Percentiles rank a stretch among this genome's conserved stretches.
Evolutionary conservation across 2,329 filamentous ascomycete species (phyloP).

Genomic region (Ceratocystis papillata): DNA sequence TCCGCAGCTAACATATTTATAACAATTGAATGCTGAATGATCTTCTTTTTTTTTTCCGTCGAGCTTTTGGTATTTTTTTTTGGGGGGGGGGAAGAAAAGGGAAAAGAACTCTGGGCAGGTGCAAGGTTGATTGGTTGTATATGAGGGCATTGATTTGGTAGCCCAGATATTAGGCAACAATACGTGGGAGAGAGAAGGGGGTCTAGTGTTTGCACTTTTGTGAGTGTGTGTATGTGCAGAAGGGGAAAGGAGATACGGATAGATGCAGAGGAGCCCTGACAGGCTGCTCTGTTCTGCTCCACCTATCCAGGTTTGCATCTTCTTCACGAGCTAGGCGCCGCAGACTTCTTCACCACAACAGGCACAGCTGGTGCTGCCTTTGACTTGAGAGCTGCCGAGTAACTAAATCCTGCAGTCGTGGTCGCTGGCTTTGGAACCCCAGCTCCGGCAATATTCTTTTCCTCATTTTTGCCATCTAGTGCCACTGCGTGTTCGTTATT

Average conservation of each 20-base stretch:
- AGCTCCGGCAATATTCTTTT: neutral
- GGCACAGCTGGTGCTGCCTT: slow-evolving; percentile 16
- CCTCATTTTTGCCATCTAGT: neutral
- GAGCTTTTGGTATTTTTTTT: neutral
- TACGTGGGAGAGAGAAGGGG: neutral
- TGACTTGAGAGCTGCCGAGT: slow-evolving; percentile 23
- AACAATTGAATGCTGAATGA: slow-evolving; percentile 11
- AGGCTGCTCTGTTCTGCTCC: neutral
- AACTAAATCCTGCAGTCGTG: slow-evolving; percentile 19
- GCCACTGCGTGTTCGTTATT: neutral
- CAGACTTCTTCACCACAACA: slow-evolving; percentile 1
- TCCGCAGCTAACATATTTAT: neutral
- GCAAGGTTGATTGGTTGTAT: too few relatives aligned
- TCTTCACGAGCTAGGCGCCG: neutral
- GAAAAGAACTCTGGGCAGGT: too few relatives aligned
- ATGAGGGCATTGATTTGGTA: too few relatives aligned
- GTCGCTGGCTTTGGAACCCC: slow-evolving; percentile 1
- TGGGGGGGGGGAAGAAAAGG: neutral
- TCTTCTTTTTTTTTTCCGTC: slow-evolving; percentile 13
- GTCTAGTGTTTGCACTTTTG: neutral
- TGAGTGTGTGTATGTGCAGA: too few relatives aligned
- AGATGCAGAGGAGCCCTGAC: neutral
- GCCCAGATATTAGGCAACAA: neutral
- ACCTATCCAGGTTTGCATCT: neutral
- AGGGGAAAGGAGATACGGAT: too few relatives aligned